Evolutionary conservation across 179 eudicot genomes (phyloP).

Genomic region (Camellia oleifera): DNA sequence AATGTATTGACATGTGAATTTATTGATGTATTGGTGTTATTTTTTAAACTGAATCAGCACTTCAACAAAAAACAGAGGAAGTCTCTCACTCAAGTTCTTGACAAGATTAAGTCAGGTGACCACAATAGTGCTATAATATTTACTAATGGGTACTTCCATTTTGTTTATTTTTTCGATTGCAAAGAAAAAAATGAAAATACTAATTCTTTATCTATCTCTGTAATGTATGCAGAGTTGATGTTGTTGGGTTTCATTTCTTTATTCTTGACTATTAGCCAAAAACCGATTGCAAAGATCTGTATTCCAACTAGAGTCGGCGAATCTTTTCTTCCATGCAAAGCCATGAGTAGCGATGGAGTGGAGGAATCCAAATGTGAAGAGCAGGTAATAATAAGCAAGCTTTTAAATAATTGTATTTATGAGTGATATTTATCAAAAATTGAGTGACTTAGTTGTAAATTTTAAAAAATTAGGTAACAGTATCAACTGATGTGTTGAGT

Average conservation of each 20-base stretch:
- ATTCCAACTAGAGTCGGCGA: conserved; percentile 25
- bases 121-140: neutral
- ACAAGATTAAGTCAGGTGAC: conserved; percentile 41
- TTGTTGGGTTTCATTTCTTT: conserved; percentile 45
- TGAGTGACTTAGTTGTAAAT: no score
- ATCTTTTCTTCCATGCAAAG: conserved; percentile 36
- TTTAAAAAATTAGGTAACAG: no score
- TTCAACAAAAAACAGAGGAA: conserved; percentile 33
- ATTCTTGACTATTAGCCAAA: conserved; percentile 29
- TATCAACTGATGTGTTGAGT: no score
- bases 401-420: no score
- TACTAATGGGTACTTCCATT: neutral
- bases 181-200: neutral
- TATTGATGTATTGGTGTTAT: neutral
- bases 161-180: neutral
- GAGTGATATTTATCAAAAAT: no score
- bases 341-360: conserved; percentile 9
- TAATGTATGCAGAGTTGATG: conserved; percentile 32
- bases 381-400: conserved; percentile 21
- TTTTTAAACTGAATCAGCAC: conserved; percentile 21
- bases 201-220: neutral
- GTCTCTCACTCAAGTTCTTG: conserved; percentile 36
- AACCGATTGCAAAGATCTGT: conserved; percentile 38
- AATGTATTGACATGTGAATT: neutral
- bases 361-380: conserved; percentile 37